These are phyloP conservation scores for Piper betle DNA, from an alignment of 164 flowering plant species.

Conservation along the genomic window DNA sequence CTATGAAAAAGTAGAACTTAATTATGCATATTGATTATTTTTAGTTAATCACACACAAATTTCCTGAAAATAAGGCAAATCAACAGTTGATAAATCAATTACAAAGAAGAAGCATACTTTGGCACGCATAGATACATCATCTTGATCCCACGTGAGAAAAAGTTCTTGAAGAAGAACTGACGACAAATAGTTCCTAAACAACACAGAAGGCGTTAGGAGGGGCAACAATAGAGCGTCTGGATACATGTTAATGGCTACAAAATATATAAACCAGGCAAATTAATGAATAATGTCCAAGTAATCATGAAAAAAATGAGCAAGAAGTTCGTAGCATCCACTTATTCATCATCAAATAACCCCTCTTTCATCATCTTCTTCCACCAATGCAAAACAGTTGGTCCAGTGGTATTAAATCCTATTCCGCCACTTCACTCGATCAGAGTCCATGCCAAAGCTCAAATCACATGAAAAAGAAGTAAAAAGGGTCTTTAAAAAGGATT, in stretches of 20 bases:
- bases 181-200: conserved; percentile 88
- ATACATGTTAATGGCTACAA: neutral
- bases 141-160: conserved; percentile 98
- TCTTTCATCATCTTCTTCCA: too few relatives aligned
- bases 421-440: too few relatives aligned
- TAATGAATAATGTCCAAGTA: neutral
- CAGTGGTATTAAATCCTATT: too few relatives aligned
- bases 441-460: too few relatives aligned
- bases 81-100: neutral
- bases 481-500: too few relatives aligned
- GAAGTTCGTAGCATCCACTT: too few relatives aligned
- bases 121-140: conserved; percentile 69
- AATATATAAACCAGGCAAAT: neutral
- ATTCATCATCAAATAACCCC: too few relatives aligned
- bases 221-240: neutral
- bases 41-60: neutral
- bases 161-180: conserved; percentile 91
- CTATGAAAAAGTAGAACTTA: conserved; percentile 16
- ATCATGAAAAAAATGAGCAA: too few relatives aligned
- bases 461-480: too few relatives aligned
- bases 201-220: neutral
- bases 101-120: conserved; percentile 42
- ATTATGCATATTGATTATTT: too few relatives aligned
- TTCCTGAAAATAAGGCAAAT: neutral
- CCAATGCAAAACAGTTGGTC: too few relatives aligned